Percentiles rank a stretch among this genome's conserved stretches.
phyloP scores from a whole-genome alignment of 169 alveolate species.

The Eimeria tenella region DNA sequence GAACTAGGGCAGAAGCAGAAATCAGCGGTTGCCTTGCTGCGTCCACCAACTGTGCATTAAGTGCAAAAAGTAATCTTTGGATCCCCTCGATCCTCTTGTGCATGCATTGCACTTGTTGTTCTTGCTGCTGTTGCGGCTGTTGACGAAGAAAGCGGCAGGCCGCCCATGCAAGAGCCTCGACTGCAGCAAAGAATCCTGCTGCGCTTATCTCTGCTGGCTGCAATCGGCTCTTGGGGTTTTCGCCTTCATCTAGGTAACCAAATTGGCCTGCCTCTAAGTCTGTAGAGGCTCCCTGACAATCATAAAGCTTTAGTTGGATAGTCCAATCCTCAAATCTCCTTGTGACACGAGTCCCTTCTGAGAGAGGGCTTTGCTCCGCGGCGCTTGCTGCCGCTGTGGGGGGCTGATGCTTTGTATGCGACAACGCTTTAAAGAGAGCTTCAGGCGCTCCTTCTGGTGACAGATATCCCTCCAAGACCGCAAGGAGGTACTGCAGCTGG shows the following conservation, averaged over 20 bases:
- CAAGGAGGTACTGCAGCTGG: not conserved
- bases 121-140: not conserved
- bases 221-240: not conserved
- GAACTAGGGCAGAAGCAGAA: not conserved
- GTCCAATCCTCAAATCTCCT: not conserved
- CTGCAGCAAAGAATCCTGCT: not conserved
- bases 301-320: not conserved
- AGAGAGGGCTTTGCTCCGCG: not conserved
- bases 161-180: not conserved
- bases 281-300: not conserved
- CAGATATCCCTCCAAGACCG: not conserved
- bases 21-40: not conserved
- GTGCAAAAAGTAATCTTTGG: not conserved
- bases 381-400: not conserved
- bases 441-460: not conserved
- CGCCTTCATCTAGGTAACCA: not conserved
- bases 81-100: not conserved
- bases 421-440: not conserved
- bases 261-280: not conserved
- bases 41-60: not conserved
- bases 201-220: not conserved
- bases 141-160: not conserved
- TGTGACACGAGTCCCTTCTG: not conserved
- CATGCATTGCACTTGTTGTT: not conserved
- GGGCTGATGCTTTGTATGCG: not conserved